Conservation (phyloP, 495 filamentous ascomycete genomes). For the Pyrenula massariospora region DNA sequence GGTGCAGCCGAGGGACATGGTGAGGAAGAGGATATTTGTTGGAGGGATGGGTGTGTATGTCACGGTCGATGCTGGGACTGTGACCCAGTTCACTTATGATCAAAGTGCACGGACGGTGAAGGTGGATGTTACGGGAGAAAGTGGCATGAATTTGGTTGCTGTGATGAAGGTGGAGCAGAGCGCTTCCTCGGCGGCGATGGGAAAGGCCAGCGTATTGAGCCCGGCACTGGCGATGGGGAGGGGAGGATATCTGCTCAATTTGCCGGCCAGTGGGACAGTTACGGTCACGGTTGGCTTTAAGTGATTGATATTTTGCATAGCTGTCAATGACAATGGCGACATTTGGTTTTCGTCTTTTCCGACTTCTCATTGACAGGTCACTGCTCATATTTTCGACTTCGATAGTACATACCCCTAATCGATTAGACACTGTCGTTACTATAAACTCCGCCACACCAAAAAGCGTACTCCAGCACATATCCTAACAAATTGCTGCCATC, state of each 20-base stretch:
- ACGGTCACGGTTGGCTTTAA: neutral
- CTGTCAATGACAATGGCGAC: no score
- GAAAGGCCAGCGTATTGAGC: neutral
- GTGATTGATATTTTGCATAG: no score
- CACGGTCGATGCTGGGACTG: constrained; percentile 26
- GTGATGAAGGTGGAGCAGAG: neutral
- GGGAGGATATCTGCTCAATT: neutral
- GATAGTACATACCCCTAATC: no score
- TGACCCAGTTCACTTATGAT: constrained; percentile 17
- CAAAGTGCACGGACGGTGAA: neutral
- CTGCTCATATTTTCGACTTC: no score
- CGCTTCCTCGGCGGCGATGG: neutral
- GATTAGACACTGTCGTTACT: no score
- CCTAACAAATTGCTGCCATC: no score
- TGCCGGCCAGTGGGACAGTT: neutral
- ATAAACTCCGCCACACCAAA: no score
- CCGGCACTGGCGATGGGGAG: neutral
- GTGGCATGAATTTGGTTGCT: neutral
- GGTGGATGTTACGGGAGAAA: neutral
- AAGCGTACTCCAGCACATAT: no score
- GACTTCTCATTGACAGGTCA: no score
- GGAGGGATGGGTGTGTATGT: constrained; percentile 24
- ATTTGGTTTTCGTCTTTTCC: no score
- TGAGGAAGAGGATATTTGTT: constrained; percentile 28
- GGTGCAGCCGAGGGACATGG: constrained; percentile 27